A percentile compares a stretch with the other conserved stretches of the same genome.
phyloP scores from a whole-genome alignment of 2,329 filamentous ascomycete species.

The Sclerotinia borealis region DNA sequence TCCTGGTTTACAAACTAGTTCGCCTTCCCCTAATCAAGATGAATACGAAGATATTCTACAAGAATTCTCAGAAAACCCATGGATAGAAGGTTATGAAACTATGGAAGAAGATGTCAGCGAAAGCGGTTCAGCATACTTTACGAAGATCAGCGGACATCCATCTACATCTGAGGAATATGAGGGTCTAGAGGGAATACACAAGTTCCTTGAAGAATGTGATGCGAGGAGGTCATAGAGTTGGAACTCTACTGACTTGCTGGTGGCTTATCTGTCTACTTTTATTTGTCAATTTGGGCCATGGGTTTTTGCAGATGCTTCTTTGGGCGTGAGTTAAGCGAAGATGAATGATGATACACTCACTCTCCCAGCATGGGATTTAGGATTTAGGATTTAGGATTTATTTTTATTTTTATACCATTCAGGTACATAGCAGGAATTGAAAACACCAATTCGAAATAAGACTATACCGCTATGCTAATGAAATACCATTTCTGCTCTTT shows the following conservation, averaged over 20 bases:
- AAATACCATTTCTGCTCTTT: neutral
- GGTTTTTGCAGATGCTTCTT: neutral
- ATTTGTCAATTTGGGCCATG: neutral
- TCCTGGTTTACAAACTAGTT: slow-evolving; percentile 20
- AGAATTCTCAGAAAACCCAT: slow-evolving; percentile 26
- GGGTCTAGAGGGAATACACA: slow-evolving; percentile 57
- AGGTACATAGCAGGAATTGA: neutral
- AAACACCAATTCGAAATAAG: neutral
- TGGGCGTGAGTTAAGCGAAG: neutral
- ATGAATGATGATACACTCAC: neutral
- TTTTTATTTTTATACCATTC: neutral
- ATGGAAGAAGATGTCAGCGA: slow-evolving; percentile 26
- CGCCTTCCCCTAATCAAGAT: slow-evolving; percentile 25
- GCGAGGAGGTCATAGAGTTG: slow-evolving; percentile 7
- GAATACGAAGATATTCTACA: slow-evolving; percentile 25
- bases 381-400: neutral
- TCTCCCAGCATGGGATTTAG: neutral
- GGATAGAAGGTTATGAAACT: slow-evolving; percentile 31
- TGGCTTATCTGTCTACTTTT: neutral
- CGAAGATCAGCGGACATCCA: slow-evolving; percentile 33
- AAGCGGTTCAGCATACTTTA: slow-evolving; percentile 29
- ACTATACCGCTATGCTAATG: neutral
- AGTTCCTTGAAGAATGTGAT: slow-evolving; percentile 60
- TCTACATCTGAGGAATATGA: slow-evolving; percentile 46
- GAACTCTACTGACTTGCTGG: neutral